phyloP scores from a whole-genome alignment of 306 rosid genomes.

The Adenanthera pavonina region DNA sequence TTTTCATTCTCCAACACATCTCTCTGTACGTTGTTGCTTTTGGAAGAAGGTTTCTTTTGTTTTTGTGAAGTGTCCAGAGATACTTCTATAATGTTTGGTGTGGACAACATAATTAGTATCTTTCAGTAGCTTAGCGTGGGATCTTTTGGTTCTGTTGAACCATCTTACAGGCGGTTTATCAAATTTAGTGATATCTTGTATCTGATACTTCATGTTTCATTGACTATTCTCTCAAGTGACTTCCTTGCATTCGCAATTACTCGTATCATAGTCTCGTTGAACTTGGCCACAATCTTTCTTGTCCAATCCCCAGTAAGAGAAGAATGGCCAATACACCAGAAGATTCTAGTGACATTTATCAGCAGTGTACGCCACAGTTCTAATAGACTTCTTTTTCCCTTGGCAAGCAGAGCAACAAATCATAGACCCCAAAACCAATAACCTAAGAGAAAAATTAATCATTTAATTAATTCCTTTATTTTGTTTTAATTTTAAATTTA shows the following conservation, averaged over 20 bases:
- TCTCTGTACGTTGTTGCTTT: not conserved
- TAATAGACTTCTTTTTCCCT: too few relatives aligned
- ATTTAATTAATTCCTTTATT: too few relatives aligned
- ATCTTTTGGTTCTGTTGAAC: not conserved
- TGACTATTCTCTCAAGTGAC: not conserved
- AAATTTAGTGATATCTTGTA: not conserved
- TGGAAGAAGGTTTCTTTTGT: not conserved
- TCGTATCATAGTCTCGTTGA: not conserved
- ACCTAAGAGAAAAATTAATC: too few relatives aligned
- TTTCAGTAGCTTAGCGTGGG: not conserved
- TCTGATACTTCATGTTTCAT: not conserved
- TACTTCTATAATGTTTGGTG: not conserved
- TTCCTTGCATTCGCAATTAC: not conserved
- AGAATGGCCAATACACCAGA: not conserved
- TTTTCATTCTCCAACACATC: not conserved
- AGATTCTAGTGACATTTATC: not conserved
- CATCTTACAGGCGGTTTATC: not conserved
- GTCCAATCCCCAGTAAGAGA: not conserved
- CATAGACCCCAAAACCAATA: too few relatives aligned
- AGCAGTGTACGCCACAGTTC: not conserved
- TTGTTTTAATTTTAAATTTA: too few relatives aligned
- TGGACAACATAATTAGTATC: not conserved
- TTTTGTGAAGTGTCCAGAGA: not conserved
- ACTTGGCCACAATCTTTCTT: not conserved
- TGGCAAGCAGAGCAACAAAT: too few relatives aligned